phyloP scores from a whole-genome alignment of 805 yeast genomes.

The Lachancea meyersii region DNA sequence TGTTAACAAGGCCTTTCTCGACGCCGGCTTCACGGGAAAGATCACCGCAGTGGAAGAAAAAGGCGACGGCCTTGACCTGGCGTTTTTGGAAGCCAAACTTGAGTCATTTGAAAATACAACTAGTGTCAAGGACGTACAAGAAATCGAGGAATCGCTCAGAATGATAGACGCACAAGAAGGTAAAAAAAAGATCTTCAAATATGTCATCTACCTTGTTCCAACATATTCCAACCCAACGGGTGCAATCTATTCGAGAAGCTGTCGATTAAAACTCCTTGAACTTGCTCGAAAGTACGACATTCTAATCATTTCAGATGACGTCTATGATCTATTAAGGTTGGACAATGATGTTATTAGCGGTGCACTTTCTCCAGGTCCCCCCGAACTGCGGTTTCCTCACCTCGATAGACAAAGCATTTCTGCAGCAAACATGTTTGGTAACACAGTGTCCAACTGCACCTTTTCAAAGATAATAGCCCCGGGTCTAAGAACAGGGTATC shows the following conservation, averaged over 20 bases:
- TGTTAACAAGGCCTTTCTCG: conserved; percentile 67
- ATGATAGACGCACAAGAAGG: conserved; percentile 19
- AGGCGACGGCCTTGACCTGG: conserved; percentile 45
- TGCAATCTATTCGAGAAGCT: conserved; percentile 46
- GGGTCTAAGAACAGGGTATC: conserved; percentile 85
- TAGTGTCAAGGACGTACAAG: no score
- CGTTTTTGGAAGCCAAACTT: conserved; percentile 43
- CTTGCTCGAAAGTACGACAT: conserved; percentile 75
- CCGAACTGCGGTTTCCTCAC: conserved; percentile 43
- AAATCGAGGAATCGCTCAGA: conserved; percentile 19
- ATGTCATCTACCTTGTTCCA: conserved; percentile 75
- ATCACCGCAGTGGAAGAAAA: conserved; percentile 63
- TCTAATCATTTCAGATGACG: conserved; percentile 76
- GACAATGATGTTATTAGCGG: no score
- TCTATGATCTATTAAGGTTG: conserved; percentile 70
- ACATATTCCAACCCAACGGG: conserved; percentile 86
- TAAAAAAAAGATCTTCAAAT: conserved; percentile 52
- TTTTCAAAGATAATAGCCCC: conserved; percentile 87
- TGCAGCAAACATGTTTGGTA: conserved; percentile 42
- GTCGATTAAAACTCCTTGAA: conserved; percentile 49
- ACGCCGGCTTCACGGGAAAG: conserved; percentile 70
- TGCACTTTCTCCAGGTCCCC: neutral
- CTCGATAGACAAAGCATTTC: conserved; percentile 55
- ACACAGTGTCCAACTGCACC: conserved; percentile 72
- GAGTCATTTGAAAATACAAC: conserved; percentile 34